phyloP scores from a whole-genome alignment of 495 filamentous ascomycete genomes.

The Melanomma pulvis-pyrius region DNA sequence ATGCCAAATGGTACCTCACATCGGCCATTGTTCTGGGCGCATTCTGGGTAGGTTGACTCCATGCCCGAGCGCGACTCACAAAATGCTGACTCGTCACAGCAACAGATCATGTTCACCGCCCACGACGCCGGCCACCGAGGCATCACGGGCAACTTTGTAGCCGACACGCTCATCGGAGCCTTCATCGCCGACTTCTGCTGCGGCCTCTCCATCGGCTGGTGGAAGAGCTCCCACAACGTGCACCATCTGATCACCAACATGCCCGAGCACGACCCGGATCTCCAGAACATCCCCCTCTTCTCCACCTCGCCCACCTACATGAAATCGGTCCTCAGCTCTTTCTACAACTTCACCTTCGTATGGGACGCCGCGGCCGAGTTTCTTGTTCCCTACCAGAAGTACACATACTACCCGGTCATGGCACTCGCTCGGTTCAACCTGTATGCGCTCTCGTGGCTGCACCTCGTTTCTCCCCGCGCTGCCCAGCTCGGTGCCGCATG shows the following conservation, averaged over 20 bases:
- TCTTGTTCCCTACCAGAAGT: conserved; percentile 50
- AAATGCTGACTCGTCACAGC: conserved; percentile 32
- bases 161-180: conserved; percentile 53
- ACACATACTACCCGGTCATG: conserved; percentile 59
- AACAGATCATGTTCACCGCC: conserved; percentile 58
- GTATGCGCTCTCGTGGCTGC: conserved; percentile 53
- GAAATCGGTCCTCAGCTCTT: conserved; percentile 49
- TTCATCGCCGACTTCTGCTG: conserved; percentile 55
- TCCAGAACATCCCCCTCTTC: conserved; percentile 56
- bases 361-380: conserved; percentile 51
- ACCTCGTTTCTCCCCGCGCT: conserved; percentile 45
- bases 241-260: conserved; percentile 57
- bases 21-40: conserved; percentile 53
- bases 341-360: conserved; percentile 50
- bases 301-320: conserved; percentile 55
- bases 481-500: conserved; percentile 47
- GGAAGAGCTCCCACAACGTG: conserved; percentile 58
- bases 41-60: conserved; percentile 46
- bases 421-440: conserved; percentile 56
- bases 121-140: conserved; percentile 56
- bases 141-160: conserved; percentile 53
- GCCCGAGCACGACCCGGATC: conserved; percentile 57
- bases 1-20: conserved; percentile 49
- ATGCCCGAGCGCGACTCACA: background rate
- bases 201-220: conserved; percentile 56